Conservation (phyloP, 2,329 filamentous ascomycete species). For the Verticillium klebahnii region DNA sequence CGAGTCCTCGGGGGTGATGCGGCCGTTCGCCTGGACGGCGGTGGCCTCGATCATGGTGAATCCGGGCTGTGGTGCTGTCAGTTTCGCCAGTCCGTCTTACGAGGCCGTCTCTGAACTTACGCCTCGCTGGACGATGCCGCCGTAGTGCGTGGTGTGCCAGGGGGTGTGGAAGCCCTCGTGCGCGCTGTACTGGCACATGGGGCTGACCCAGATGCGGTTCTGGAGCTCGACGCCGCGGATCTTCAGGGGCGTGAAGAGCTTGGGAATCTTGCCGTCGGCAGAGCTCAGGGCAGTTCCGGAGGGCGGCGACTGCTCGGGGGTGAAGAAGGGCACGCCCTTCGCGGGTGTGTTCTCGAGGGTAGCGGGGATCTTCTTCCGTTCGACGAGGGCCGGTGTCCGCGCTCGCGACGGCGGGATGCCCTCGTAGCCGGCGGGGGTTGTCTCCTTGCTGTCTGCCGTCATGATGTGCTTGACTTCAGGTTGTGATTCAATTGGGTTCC, state of each 20-base stretch:
- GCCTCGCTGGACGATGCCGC: slow-evolving; percentile 66
- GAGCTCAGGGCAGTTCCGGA: slow-evolving; percentile 36
- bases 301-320: slow-evolving; percentile 39
- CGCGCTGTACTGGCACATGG: slow-evolving; percentile 43
- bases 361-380: slow-evolving; percentile 14
- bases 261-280: slow-evolving; percentile 45
- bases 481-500: too few relatives aligned
- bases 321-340: slow-evolving; percentile 39
- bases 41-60: slow-evolving; percentile 60
- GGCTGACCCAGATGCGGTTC: slow-evolving; percentile 42
- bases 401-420: slow-evolving; percentile 19
- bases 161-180: slow-evolving; percentile 56
- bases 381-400: slow-evolving; percentile 15
- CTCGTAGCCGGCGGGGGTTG: slow-evolving; percentile 8
- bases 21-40: slow-evolving; percentile 56
- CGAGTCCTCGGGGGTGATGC: slow-evolving; percentile 64
- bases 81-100: not conserved
- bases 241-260: slow-evolving; percentile 41
- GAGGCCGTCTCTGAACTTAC: slow-evolving; percentile 20
- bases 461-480: not conserved
- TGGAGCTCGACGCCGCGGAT: slow-evolving; percentile 39
- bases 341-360: slow-evolving; percentile 20
- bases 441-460: not conserved
- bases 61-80: not conserved
- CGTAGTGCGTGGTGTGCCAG: slow-evolving; percentile 71